Conservation (phyloP, 352 stramenopile species). For the Globisporangium polare region DNA sequence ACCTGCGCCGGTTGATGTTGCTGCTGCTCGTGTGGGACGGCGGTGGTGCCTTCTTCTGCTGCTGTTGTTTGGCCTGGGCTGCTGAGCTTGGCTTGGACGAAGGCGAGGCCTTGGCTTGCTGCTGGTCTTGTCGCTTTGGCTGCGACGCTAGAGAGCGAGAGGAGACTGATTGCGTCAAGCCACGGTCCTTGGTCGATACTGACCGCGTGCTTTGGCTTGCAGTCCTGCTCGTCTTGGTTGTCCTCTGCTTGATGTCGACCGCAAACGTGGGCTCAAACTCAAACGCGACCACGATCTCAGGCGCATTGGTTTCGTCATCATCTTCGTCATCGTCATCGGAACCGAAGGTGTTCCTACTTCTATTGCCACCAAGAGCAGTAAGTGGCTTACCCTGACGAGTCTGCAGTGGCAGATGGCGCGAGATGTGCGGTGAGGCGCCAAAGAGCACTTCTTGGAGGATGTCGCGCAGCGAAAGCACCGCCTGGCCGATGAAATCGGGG, state of each 20-base stretch:
- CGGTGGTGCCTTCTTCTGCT: neutral
- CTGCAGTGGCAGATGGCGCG: conserved; percentile 29
- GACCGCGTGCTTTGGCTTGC: neutral
- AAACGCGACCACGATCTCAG: conserved; percentile 37
- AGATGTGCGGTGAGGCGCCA: conserved; percentile 16
- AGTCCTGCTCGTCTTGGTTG: neutral
- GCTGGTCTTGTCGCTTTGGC: neutral
- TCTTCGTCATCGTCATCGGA: too few species aligned
- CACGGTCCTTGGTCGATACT: neutral
- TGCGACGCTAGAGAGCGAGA: conserved; percentile 1
- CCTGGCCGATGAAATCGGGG: conserved; percentile 57
- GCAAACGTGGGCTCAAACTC: conserved; percentile 36
- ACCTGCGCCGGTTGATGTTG: conserved; percentile 45
- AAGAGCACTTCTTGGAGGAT: conserved; percentile 34
- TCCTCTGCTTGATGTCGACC: conserved; percentile 1
- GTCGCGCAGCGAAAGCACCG: conserved; percentile 31
- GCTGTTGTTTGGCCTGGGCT: neutral
- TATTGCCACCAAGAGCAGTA: conserved; percentile 7
- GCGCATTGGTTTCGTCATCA: neutral
- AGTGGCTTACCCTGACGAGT: conserved; percentile 32
- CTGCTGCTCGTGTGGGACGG: conserved; percentile 45
- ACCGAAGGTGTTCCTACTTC: neutral
- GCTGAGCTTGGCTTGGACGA: neutral
- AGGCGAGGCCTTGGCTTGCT: neutral
- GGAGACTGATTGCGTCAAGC: neutral